Percentiles rank a stretch among this genome's conserved stretches.
phyloP scores from a whole-genome alignment of 495 filamentous ascomycete species.

The Aspergillus avenaceus region DNA sequence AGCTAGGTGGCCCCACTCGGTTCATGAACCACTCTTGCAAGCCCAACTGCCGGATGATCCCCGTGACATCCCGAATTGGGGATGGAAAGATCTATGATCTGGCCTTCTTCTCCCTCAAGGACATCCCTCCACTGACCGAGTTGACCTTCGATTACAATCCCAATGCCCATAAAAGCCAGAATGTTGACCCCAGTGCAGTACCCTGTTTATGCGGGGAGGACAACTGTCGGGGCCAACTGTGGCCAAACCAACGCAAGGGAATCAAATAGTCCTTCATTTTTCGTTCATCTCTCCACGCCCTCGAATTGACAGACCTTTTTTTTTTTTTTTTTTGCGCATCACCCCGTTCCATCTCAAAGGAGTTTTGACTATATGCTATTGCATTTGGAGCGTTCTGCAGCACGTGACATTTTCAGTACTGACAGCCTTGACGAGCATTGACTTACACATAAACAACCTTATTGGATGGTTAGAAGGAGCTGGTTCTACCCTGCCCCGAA shows the following conservation, averaged over 20 bases:
- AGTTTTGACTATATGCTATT: not conserved
- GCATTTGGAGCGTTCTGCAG: not conserved
- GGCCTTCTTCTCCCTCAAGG: slow-evolving; percentile 73
- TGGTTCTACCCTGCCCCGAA: too few relatives aligned
- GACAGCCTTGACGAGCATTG: too few relatives aligned
- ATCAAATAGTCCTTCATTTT: slow-evolving; percentile 7
- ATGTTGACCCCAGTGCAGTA: slow-evolving; percentile 50
- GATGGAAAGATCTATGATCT: slow-evolving; percentile 79
- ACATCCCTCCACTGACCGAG: slow-evolving; percentile 67
- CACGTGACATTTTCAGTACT: not conserved
- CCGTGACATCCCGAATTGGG: slow-evolving; percentile 72
- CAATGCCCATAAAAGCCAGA: slow-evolving; percentile 48
- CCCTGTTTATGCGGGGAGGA: slow-evolving; percentile 63
- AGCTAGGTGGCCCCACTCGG: slow-evolving; percentile 52
- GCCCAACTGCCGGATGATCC: slow-evolving; percentile 75
- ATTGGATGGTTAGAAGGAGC: too few relatives aligned
- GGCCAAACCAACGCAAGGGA: slow-evolving; percentile 45
- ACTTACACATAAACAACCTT: too few relatives aligned
- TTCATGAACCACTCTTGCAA: slow-evolving; percentile 70
- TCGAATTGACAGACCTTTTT: too few relatives aligned
- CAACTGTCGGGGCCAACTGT: slow-evolving; percentile 67
- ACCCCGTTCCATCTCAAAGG: not conserved
- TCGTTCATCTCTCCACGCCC: too few relatives aligned
- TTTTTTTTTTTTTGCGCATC: not conserved
- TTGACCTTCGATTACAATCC: slow-evolving; percentile 83